phyloP scores from a whole-genome alignment of 2,329 filamentous ascomycete genomes.

The Tricladium varicosporioides region DNA sequence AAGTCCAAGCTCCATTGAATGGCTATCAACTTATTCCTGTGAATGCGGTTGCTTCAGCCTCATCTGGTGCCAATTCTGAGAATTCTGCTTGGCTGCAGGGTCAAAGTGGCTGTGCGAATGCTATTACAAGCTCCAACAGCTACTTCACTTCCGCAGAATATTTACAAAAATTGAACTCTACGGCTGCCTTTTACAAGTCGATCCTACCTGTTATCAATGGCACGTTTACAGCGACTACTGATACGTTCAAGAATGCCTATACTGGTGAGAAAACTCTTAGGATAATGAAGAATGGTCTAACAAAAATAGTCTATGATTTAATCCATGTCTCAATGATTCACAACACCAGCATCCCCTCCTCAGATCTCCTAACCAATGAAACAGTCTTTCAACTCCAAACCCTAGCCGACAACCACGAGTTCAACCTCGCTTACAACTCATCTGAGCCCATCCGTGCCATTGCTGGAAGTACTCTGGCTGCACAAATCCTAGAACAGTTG shows the following conservation, averaged over 20 bases:
- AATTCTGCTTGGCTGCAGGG: conserved; percentile 59
- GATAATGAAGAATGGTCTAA: too few relatives aligned
- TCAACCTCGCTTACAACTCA: conserved; percentile 76
- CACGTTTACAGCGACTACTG: conserved; percentile 45
- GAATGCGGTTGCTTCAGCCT: conserved; percentile 52
- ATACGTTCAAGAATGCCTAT: conserved; percentile 60
- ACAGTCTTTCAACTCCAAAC: conserved; percentile 62
- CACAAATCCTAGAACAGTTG: conserved; percentile 40
- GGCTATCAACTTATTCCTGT: conserved; percentile 86
- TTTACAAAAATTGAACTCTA: conserved; percentile 42
- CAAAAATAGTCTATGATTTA: conserved; percentile 52
- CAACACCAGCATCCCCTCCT: conserved; percentile 57
- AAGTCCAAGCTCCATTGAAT: conserved; percentile 64
- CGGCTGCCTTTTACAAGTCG: conserved; percentile 57
- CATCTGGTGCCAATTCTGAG: conserved; percentile 54
- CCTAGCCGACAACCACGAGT: conserved; percentile 81
- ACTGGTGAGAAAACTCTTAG: conserved; percentile 45
- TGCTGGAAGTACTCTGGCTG: conserved; percentile 53
- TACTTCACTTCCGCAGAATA: conserved; percentile 52
- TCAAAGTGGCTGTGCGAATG: conserved; percentile 53
- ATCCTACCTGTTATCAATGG: conserved; percentile 54
- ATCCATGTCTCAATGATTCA: conserved; percentile 60
- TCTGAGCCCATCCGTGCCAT: conserved; percentile 64
- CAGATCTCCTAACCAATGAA: conserved; percentile 56
- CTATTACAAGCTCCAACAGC: conserved; percentile 52